Conservation (phyloP, 2,329 filamentous ascomycete species). For the Pseudopyricularia cyperi region DNA sequence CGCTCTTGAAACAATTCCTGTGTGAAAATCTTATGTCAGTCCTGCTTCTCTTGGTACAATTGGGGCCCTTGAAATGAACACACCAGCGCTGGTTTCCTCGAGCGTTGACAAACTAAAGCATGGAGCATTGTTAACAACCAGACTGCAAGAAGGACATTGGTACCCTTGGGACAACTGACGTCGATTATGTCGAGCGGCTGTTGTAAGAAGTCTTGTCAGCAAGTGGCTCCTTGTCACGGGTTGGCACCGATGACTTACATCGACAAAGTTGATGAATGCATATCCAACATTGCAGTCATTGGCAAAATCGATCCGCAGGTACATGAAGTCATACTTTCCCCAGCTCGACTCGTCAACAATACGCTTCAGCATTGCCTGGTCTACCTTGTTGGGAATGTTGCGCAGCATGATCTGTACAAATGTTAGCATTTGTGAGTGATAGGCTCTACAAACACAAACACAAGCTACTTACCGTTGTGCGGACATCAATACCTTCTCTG, state of each 20-base stretch:
- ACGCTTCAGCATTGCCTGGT: constrained; percentile 62
- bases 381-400: constrained; percentile 86
- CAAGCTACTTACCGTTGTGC: constrained; percentile 50
- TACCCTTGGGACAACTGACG: constrained; percentile 29
- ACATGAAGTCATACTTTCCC: constrained; percentile 89
- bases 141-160: background rate
- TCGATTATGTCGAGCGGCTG: constrained; percentile 62
- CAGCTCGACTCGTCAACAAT: constrained; percentile 68
- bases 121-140: constrained; percentile 11
- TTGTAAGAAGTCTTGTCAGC: constrained; percentile 20
- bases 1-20: constrained; percentile 70
- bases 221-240: background rate
- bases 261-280: constrained; percentile 89
- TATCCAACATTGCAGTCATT: constrained; percentile 90
- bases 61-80: constrained; percentile 6
- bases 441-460: too few relatives aligned
- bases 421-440: background rate
- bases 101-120: constrained; percentile 53
- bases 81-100: constrained; percentile 61
- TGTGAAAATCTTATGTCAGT: background rate
- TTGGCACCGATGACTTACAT: constrained; percentile 32
- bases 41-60: background rate
- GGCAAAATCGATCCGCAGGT: constrained; percentile 78
- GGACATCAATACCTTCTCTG: constrained; percentile 54
- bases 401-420: constrained; percentile 68